phyloP scores from a whole-genome alignment of 768 basidiomycete genomes.

The Collybia sp. region DNA sequence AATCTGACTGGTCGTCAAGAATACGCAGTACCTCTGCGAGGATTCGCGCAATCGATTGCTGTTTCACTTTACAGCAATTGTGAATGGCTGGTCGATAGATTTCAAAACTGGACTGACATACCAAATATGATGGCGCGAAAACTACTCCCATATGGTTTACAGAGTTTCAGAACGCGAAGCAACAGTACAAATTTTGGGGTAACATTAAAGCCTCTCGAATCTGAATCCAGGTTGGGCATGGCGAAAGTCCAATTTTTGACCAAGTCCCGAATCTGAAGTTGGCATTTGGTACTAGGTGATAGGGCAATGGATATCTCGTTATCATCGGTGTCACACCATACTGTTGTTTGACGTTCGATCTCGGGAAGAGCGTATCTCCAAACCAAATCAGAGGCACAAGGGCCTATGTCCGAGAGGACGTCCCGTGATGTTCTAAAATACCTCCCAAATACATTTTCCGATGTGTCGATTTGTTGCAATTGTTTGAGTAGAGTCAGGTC shows the following conservation, averaged over 20 bases:
- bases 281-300: constrained; percentile 14
- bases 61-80: constrained; percentile 39
- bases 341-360: constrained; percentile 23
- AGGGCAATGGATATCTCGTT: constrained; percentile 17
- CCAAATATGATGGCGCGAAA: constrained; percentile 70
- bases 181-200: constrained; percentile 63
- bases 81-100: constrained; percentile 4
- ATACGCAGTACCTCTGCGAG: constrained; percentile 56
- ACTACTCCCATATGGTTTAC: constrained; percentile 42
- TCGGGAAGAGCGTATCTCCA: constrained; percentile 55
- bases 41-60: constrained; percentile 46
- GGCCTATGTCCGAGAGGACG: constrained; percentile 51
- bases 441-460: constrained; percentile 29
- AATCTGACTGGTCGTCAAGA: constrained; percentile 43
- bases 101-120: constrained; percentile 21
- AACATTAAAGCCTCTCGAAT: constrained; percentile 60
- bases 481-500: constrained; percentile 42
- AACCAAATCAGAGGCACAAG: constrained; percentile 65
- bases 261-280: constrained; percentile 24
- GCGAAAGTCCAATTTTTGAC: constrained; percentile 61
- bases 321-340: constrained; percentile 29
- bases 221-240: constrained; percentile 56
- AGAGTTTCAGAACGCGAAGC: constrained; percentile 53
- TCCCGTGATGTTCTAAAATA: constrained; percentile 43
- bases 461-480: constrained; percentile 40